Evolutionary conservation across 2,329 filamentous ascomycete species (phyloP).

Genomic region (Talaromyces sp.): DNA sequence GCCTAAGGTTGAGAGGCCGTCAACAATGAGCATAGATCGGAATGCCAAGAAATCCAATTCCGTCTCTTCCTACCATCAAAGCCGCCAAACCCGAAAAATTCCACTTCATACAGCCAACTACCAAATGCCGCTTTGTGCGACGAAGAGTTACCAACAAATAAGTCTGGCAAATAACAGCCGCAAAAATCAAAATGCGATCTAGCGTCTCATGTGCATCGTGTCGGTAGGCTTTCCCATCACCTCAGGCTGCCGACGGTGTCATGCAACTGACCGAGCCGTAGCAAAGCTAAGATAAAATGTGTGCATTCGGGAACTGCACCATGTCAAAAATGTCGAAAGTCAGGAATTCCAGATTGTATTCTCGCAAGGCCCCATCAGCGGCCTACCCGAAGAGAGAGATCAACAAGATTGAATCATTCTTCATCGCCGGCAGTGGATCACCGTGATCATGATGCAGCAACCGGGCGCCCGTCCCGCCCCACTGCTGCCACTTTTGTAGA

Average conservation of each 20-base stretch:
- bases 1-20: too few relatives aligned
- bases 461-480: neutral
- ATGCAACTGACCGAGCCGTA: conserved; percentile 1
- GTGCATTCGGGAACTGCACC: conserved; percentile 23
- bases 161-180: too few relatives aligned
- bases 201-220: conserved; percentile 7
- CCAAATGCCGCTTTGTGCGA: too few relatives aligned
- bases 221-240: neutral
- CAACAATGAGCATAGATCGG: too few relatives aligned
- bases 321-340: conserved; percentile 23
- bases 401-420: conserved; percentile 2
- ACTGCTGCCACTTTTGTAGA: neutral
- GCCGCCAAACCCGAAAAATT: too few relatives aligned
- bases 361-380: conserved; percentile 14
- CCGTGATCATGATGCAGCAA: neutral
- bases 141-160: too few relatives aligned
- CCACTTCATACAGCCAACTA: too few relatives aligned
- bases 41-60: too few relatives aligned
- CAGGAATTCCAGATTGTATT: conserved; percentile 15
- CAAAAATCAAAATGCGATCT: conserved; percentile 1
- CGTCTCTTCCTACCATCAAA: too few relatives aligned
- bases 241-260: neutral
- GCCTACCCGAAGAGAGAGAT: neutral
- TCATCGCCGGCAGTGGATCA: neutral
- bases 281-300: conserved; percentile 28